Evolutionary conservation across 306 rosid species (phyloP).

Genomic region (Gynostemma pentaphyllum): DNA sequence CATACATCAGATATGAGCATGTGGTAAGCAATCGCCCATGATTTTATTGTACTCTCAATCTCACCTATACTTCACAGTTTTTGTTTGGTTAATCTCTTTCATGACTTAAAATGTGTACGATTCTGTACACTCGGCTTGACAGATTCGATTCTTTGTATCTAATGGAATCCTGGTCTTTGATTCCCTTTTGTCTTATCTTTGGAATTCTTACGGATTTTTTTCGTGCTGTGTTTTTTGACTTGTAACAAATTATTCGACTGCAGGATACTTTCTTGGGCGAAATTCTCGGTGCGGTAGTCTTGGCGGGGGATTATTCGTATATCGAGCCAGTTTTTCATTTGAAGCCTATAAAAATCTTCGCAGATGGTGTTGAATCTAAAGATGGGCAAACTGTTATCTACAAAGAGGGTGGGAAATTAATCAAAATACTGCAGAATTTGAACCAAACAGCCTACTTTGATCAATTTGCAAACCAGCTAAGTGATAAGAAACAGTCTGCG

Average conservation of each 20-base stretch:
- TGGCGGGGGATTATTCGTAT: constrained; percentile 23
- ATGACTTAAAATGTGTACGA: not conserved
- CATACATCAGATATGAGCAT: constrained; percentile 48
- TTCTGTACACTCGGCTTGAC: not conserved
- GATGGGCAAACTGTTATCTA: constrained; percentile 49
- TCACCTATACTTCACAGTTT: not conserved
- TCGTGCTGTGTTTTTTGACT: no score
- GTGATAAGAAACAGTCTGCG: constrained; percentile 48
- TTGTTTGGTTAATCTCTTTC: not conserved
- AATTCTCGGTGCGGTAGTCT: constrained; percentile 49
- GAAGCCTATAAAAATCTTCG: constrained; percentile 36
- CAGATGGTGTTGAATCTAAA: constrained; percentile 37
- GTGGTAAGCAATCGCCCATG: constrained; percentile 38
- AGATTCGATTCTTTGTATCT: not conserved
- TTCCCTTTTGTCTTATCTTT: not conserved
- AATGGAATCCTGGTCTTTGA: no score
- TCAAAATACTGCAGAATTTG: constrained; percentile 43
- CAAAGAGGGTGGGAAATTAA: constrained; percentile 36
- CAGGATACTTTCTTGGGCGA: constrained; percentile 74
- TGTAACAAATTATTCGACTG: constrained; percentile 13
- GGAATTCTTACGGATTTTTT: not conserved
- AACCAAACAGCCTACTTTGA: constrained; percentile 27
- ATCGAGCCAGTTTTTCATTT: constrained; percentile 28
- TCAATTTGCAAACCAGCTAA: constrained; percentile 37
- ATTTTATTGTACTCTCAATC: not conserved